Evolutionary conservation across 2,329 filamentous ascomycete species (phyloP), one percentile per base, ranked within the genome.

Genomic region (Penicillium olsonii): DNA sequence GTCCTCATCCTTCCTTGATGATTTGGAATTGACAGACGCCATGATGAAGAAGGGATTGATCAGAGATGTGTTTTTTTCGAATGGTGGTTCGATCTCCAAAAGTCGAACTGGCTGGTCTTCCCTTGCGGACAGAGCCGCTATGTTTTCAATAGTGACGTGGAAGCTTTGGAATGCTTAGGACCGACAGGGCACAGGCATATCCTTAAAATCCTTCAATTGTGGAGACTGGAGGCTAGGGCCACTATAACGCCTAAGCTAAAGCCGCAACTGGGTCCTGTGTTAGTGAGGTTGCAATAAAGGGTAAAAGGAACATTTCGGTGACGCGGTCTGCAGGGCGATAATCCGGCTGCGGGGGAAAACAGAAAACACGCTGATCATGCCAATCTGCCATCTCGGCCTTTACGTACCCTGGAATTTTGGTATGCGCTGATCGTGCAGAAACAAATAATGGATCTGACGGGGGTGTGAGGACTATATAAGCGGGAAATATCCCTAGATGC

Each of bases 301-400:
- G 52, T 37, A 33, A 48, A 48, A 17, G 18, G 42, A 54, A 40
- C 52, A 57, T 55, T 50, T 52, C 34, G 48, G 55, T 61, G 57
- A 60, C 59, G 59, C 53, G 55, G 59, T 57, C 57, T 55, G 57
- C 48, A 54, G 48, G 35, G 45, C 26, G 48, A 38, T 44, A 38
- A 35, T 19, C 15, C 35, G 44, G 38, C 41, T 44, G 45, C 34
- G 46, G 47, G 53, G 41, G 37, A 48, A 42, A 54, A 47, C 37
- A 46, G 46, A 49, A 44, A 45, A 40, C 42, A 50, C 37, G 54
- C 58, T 55, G 60, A 60, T 59, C 62, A 62, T 63, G 61, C 59
- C 54, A 51, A 46, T 56, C 49, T 42, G 41, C 37, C 51, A 48
- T 52, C 43, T 49, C 39, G 50, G 26, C 33, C 41, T 49, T 53